These are phyloP conservation scores for Acacia melanoxylon DNA, from an alignment of 306 rosid genomes.

Conservation along the genomic window DNA sequence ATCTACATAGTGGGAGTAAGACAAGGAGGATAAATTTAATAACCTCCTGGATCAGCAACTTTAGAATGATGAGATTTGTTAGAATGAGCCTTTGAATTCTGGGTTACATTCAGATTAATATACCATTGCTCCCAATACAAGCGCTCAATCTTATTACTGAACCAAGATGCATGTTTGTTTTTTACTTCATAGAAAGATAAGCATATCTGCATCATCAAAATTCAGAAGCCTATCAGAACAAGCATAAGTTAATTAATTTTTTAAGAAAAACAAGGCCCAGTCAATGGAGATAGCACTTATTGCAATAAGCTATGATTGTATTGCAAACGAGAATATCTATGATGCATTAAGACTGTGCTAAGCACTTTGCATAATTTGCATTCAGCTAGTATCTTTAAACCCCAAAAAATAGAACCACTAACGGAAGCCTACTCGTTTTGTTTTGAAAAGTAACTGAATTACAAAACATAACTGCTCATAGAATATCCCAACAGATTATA, in stretches of 20 bases:
- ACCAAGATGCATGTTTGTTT: conserved; percentile 86
- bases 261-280: neutral
- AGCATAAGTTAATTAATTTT: neutral
- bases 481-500: neutral
- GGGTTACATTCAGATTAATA: conserved; percentile 84
- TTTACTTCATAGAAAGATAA: conserved; percentile 88
- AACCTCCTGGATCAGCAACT: conserved; percentile 81
- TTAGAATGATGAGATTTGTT: conserved; percentile 75
- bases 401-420: neutral
- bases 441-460: neutral
- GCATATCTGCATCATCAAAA: conserved; percentile 65
- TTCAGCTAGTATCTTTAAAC: neutral
- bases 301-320: neutral
- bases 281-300: neutral
- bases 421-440: conserved; percentile 1
- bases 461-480: neutral
- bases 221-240: conserved; percentile 13
- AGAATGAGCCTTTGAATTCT: conserved; percentile 61
- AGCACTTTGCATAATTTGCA: neutral
- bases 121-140: conserved; percentile 97
- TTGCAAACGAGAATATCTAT: neutral
- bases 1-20: conserved; percentile 13
- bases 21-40: conserved; percentile 19
- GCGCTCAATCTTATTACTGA: conserved; percentile 79
- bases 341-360: neutral